A percentile compares a stretch with the other conserved stretches of the same genome.
Conservation (phyloP, 2,329 filamentous ascomycete species). For the Talaromyces amestolkiae region DNA sequence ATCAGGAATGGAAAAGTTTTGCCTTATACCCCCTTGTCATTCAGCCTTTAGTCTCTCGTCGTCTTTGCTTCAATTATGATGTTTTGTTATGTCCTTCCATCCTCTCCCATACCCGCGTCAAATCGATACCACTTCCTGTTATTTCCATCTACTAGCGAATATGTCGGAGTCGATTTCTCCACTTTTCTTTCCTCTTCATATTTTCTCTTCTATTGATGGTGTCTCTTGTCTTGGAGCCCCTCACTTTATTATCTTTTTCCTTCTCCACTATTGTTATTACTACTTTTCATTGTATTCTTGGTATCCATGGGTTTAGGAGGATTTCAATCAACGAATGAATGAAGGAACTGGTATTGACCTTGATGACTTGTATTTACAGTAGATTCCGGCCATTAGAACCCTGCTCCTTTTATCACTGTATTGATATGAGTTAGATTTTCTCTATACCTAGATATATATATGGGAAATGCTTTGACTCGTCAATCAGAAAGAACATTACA, state of each 20-base stretch:
- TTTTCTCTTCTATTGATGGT: not conserved
- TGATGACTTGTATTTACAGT: slow-evolving; percentile 3
- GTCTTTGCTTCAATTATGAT: slow-evolving; percentile 8
- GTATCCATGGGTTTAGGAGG: not conserved
- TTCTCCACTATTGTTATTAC: slow-evolving; percentile 6
- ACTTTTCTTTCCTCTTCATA: slow-evolving; percentile 17
- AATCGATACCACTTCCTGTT: slow-evolving; percentile 12
- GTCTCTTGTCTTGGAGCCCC: not conserved
- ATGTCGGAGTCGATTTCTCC: slow-evolving; percentile 7
- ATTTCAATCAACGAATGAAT: not conserved
- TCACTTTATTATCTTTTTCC: not conserved
- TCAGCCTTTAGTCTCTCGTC: slow-evolving; percentile 5
- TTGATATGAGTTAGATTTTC: too few relatives aligned
- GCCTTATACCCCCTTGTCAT: slow-evolving; percentile 17
- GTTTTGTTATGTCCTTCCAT: slow-evolving; percentile 7
- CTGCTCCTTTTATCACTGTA: too few relatives aligned
- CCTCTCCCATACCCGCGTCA: not conserved
- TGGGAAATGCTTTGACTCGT: too few relatives aligned
- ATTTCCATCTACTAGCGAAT: slow-evolving; percentile 16
- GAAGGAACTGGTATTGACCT: not conserved
- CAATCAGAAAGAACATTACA: too few relatives aligned
- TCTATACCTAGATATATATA: too few relatives aligned
- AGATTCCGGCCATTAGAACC: too few relatives aligned
- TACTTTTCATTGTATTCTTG: slow-evolving; percentile 6
- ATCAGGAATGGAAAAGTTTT: slow-evolving; percentile 16